phyloP scores from a whole-genome alignment of 2,329 filamentous ascomycete genomes.

The Aspergillus ochraceus region DNA sequence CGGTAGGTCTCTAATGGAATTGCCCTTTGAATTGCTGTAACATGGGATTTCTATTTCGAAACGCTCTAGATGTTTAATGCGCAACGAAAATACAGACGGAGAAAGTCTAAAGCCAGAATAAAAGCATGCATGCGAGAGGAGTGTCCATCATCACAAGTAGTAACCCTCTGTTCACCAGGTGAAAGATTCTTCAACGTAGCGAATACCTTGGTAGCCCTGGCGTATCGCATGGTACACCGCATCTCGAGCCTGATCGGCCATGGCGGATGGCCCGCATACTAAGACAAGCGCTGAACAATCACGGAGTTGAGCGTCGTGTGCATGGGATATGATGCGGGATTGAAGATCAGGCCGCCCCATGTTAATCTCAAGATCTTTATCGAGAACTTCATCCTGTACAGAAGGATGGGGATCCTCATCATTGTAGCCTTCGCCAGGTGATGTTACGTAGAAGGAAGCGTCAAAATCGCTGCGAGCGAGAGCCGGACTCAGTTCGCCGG shows the following conservation, averaged over 20 bases:
- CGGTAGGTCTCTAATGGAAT: too few species aligned
- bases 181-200: constrained; percentile 52
- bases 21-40: too few species aligned
- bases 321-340: constrained; percentile 33
- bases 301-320: constrained; percentile 28
- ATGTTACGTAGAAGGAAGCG: constrained; percentile 32
- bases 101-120: neutral
- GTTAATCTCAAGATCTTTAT: constrained; percentile 6
- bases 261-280: constrained; percentile 46
- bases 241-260: constrained; percentile 48
- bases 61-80: too few species aligned
- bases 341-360: constrained; percentile 41
- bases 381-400: neutral
- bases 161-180: constrained; percentile 26
- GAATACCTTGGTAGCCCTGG: constrained; percentile 33
- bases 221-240: constrained; percentile 40
- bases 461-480: constrained; percentile 31
- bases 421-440: neutral
- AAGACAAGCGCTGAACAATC: constrained; percentile 37
- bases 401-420: too few species aligned
- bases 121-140: neutral
- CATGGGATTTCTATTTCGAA: too few species aligned
- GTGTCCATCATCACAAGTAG: neutral
- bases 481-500: constrained; percentile 26
- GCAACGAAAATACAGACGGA: neutral